Percentiles rank a stretch among this genome's conserved stretches.
These are phyloP conservation scores for Chrysosporium keratinophilum DNA, from an alignment of 2,329 filamentous ascomycete species.

Conservation along the genomic window DNA sequence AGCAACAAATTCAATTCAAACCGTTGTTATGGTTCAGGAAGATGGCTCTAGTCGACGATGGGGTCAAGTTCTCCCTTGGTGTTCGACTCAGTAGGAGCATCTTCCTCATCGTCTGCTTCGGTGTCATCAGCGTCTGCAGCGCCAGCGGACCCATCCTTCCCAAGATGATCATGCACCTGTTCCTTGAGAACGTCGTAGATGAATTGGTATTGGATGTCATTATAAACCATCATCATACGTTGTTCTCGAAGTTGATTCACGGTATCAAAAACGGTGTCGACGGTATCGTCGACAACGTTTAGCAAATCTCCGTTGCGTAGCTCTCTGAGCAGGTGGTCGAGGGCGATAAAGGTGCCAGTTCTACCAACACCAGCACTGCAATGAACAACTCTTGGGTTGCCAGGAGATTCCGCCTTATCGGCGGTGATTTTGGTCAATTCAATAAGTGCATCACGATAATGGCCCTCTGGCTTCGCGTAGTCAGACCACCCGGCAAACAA, in stretches of 20 bases:
- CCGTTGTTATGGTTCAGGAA: no score
- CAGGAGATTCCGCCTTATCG: conserved; percentile 35
- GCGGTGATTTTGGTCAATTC: conserved; percentile 42
- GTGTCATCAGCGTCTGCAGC: background rate
- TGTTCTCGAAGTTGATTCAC: conserved; percentile 77
- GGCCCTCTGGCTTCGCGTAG: conserved; percentile 63
- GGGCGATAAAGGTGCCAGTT: conserved; percentile 87
- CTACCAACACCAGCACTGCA: conserved; percentile 89
- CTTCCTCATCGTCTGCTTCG: conserved; percentile 22
- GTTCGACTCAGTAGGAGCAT: conserved; percentile 23
- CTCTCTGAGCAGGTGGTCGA: conserved; percentile 84
- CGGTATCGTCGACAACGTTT: conserved; percentile 35
- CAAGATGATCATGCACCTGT: conserved; percentile 23
- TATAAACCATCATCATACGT: conserved; percentile 91
- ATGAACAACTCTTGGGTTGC: conserved; percentile 70
- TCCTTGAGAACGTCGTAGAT: conserved; percentile 78
- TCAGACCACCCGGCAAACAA: conserved; percentile 85
- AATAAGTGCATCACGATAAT: conserved; percentile 42
- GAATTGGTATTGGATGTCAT: conserved; percentile 71
- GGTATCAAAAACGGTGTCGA: conserved; percentile 64
- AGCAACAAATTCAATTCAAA: no score
- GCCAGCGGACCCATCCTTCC: background rate
- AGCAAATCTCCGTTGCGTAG: conserved; percentile 62
- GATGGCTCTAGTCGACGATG: conserved; percentile 4
- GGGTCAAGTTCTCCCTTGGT: conserved; percentile 31